Evolutionary conservation across 1,284 basidiomycete species (phyloP), one percentile per base, ranked within the genome.

Genomic region (Volvariella volvacea): DNA sequence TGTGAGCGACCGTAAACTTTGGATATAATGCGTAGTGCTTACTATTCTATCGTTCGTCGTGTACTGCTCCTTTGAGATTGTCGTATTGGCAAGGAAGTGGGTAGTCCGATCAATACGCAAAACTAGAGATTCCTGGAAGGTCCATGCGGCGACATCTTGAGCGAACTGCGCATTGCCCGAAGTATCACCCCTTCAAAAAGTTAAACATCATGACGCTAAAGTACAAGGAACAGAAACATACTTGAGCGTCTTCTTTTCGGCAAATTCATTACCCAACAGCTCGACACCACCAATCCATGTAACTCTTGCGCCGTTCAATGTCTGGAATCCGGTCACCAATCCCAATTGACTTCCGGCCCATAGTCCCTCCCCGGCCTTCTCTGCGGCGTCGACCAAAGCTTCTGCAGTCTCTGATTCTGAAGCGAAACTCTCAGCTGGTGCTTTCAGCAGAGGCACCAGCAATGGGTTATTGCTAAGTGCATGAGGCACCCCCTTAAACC

Each of bases 321-420:
- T 80, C 67, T 99, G 95, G 73, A 98, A 89, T 4, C 90, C 94
- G 2, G 85, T 87, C 37, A 92, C 90, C 31, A 97, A 70, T 21
- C 76, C 72, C 34, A 92, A 71, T 30, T 77, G 74, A 50, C 78
- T 79, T 3, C 92, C 92, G 0, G 86, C 86, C 76, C 87, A 90
- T 46, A 84, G 66, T 48, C 83, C 75, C 62, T 89, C 85, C 7
- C 80, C 87, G 45, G 71, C 78, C 60, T 76, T 87, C 47, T 82
- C 83, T 0, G 79, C 63, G 2, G 83, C 75, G 28, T 86, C 84
- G 0, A 78, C 72, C 2, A 88, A 48, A 0, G 71, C 67, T 45
- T 80, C 75, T 3, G 77, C 77, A 22, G 72, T 64, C 47, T 82
- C 80, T 25, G 74, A 74, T 49, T 87, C 83, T 0, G 80, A 70